These are phyloP conservation scores for Penicillium turbatum DNA, from an alignment of 495 filamentous ascomycete genomes.

Conservation along the genomic window DNA sequence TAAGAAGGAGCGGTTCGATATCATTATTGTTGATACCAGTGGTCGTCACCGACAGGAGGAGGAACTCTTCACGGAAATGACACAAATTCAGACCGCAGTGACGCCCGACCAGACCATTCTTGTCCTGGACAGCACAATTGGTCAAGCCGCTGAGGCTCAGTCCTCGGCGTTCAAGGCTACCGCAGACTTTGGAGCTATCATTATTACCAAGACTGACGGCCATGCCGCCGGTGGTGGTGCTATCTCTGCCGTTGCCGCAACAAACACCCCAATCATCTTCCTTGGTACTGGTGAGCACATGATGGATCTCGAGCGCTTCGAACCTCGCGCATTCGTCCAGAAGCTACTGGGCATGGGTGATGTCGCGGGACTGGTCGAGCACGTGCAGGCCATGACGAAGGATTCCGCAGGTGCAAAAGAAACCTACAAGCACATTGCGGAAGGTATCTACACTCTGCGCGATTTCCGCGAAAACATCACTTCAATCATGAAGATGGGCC, in stretches of 20 bases:
- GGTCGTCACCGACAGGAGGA: constrained; percentile 92
- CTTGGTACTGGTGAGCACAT: constrained; percentile 97
- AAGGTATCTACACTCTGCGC: constrained; percentile 92
- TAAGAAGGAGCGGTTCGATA: constrained; percentile 96
- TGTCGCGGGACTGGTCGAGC: constrained; percentile 90
- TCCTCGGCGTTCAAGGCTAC: constrained; percentile 96
- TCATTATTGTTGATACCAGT: constrained; percentile 97
- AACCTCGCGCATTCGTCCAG: constrained; percentile 81
- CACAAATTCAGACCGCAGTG: constrained; percentile 89
- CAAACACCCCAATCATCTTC: constrained; percentile 94
- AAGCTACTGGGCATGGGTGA: constrained; percentile 97
- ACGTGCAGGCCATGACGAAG: constrained; percentile 93
- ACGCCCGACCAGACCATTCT: constrained; percentile 96
- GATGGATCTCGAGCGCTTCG: constrained; percentile 90
- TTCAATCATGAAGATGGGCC: constrained; percentile 99
- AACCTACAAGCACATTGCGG: constrained; percentile 96
- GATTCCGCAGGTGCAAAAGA: constrained; percentile 78
- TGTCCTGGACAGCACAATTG: constrained; percentile 94
- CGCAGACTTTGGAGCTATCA: constrained; percentile 96
- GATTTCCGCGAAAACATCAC: constrained; percentile 92
- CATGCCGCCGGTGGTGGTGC: constrained; percentile 93
- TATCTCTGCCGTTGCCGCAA: constrained; percentile 97
- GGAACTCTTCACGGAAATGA: constrained; percentile 96
- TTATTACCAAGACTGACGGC: constrained; percentile 98
- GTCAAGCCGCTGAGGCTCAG: constrained; percentile 91